These are phyloP conservation scores for Cytospora chrysosperma DNA, from an alignment of 2,329 filamentous ascomycete species.

Conservation along the genomic window DNA sequence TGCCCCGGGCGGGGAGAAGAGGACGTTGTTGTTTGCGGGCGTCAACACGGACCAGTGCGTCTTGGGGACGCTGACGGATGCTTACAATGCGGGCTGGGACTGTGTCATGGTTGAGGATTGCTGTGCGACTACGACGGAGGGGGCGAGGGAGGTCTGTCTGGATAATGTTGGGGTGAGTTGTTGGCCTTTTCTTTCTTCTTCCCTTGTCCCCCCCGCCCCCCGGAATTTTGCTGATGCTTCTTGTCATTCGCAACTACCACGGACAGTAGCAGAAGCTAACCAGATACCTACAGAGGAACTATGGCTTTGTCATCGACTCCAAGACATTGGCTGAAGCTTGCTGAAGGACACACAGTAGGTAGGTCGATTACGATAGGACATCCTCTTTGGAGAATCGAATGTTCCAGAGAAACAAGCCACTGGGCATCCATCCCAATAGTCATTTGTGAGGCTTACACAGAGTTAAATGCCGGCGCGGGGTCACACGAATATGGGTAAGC, in stretches of 20 bases:
- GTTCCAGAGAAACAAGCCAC: background rate
- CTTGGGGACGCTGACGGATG: slow-evolving; percentile 54
- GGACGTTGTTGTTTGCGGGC: slow-evolving; percentile 55
- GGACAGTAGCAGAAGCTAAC: background rate
- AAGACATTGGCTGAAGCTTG: slow-evolving; percentile 20
- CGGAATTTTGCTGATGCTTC: background rate
- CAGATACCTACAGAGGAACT: slow-evolving; percentile 20
- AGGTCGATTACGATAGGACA: no score
- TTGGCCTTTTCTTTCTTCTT: background rate
- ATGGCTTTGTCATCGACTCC: slow-evolving; percentile 28
- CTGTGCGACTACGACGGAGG: slow-evolving; percentile 48
- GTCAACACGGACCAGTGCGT: slow-evolving; percentile 65
- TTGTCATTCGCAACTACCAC: background rate
- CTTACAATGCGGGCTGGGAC: slow-evolving; percentile 55
- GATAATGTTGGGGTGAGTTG: slow-evolving; percentile 38
- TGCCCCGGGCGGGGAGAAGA: no score
- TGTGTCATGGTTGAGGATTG: slow-evolving; percentile 56
- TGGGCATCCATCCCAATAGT: no score
- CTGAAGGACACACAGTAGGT: background rate
- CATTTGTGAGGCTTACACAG: background rate
- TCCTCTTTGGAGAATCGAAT: background rate
- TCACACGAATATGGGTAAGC: background rate
- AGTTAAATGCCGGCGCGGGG: background rate
- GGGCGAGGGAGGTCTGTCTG: slow-evolving; percentile 37
- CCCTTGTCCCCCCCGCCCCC: no score